Base-by-base conservation (phyloP, 495 filamentous ascomycete genomes). In the Penicillium ucsense region DNA sequence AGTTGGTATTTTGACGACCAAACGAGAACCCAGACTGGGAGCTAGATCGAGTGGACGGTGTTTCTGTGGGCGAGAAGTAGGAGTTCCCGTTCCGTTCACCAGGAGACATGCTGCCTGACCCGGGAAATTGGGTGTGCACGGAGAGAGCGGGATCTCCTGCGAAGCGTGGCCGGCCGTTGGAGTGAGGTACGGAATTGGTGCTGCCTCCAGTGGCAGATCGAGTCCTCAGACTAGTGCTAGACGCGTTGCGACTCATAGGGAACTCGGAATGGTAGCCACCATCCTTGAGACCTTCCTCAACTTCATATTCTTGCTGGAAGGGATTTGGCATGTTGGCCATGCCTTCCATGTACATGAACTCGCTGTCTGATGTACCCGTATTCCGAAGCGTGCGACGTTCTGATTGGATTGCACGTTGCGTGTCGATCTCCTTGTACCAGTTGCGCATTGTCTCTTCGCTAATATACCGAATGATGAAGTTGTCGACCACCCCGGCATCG, bases 401-500 rank as follows among this genome's bases (percentile, higher is more conserved):
- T 32, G 57, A 64, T 46, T 75, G 70, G 27, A 65, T 64, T 38
- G 54, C 51, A 12, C 67, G 68, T 54, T 75, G 78, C 45, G 51
- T 70, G 49, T 76, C 71, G 40, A 79, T 76, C 46, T 73, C 71
- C 49, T 71, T 63, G 48, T 86, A 82, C 92, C 92, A 98, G 58
- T 86, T 92, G 57, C 84, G 89, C 84, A 97, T 90, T 10, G 71
- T 79, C 45, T 92, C 85, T 65, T 98, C 94, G 48, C 88, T 94
- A 30, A 74, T 72, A 64, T 95, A 97, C 49, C 84, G 83, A 57
- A 98, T 94, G 57, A 90, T 80, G 62, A 98, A 98, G 59, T 92
- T 95, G 63, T 98, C 92, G 9, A 94, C 88, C 5, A 97, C 89
- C 0, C 88, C 86, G 4, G 90, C 87, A 54, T 98, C 92, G 4